These are phyloP conservation scores for Ananas comosus DNA, from an alignment of 176 grass and related monocot species.

Conservation along the genomic window DNA sequence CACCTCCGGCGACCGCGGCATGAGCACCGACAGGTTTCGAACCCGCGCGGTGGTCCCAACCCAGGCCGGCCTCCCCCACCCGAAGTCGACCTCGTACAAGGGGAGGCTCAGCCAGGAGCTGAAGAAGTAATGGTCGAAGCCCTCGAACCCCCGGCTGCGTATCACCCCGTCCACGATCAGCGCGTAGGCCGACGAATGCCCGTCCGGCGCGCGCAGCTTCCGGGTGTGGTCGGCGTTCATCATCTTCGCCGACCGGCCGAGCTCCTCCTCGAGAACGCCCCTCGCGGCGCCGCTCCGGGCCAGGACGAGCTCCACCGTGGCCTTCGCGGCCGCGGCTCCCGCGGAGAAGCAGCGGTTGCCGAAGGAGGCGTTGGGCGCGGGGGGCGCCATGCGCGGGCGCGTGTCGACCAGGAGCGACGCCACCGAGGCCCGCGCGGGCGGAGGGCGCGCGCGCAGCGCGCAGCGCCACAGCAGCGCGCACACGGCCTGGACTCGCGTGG, in stretches of 20 bases:
- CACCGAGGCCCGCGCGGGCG: neutral
- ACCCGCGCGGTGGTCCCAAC: conserved; percentile 16
- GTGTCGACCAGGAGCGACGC: neutral
- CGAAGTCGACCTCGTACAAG: conserved; percentile 34
- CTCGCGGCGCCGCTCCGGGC: neutral
- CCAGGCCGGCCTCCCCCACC: conserved; percentile 36
- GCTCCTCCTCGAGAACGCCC: neutral
- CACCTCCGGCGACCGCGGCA: neutral
- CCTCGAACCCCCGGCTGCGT: neutral
- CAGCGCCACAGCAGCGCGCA: conserved; percentile 1
- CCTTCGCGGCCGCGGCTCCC: neutral
- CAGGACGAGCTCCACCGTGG: neutral
- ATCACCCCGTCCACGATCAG: neutral
- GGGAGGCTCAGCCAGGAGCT: conserved; percentile 20
- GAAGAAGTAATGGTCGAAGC: neutral
- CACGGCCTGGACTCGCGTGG: neutral
- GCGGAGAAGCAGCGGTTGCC: neutral
- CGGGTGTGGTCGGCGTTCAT: neutral
- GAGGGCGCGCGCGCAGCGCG: neutral
- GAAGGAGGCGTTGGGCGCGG: neutral
- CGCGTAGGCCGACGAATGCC: neutral
- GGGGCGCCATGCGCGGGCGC: neutral
- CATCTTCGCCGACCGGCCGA: neutral
- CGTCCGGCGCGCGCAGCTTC: neutral
- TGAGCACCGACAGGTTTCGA: neutral